Base-by-base conservation (phyloP, 2,329 filamentous ascomycete genomes). In the Hypomyces rosellus region DNA sequence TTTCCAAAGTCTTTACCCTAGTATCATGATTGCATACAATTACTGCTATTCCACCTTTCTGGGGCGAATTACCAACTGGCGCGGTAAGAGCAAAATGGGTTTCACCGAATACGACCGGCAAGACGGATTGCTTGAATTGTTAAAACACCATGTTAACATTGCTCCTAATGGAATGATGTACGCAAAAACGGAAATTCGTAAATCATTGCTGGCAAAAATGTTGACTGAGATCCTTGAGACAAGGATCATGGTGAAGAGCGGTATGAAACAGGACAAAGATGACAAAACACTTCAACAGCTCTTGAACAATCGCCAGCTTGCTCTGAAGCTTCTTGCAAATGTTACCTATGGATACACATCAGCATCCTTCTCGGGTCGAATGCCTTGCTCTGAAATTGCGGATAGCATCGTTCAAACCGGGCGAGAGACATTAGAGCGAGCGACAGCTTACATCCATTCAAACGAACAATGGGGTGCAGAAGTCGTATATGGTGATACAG, bases 1-100 rank as follows among this genome's bases (percentile, higher is more conserved):
- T 68, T 99, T 99, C 56, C 92, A 97, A 63, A 95, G 89, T 53
- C 72, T 99, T 44, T 99, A 99, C 58, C 93, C 93, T 0, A 96
- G 91, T 67, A 85, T 97, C 53, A 96, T 99, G 90, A 97, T 99
- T 63, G 93, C 93, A 0, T 97, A 99, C 73, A 99, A 99, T 62
- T 93, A 96, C 64, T 99, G 93, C 71, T 99, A 99, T 64, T 97
- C 93, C 0, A 99, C 93, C 0, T 99, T 91, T 59, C 76, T 97
- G 0, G 93, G 93, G 0, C 82, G 93, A 30, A 84, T 96, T 37
- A 81, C 84, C 25, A 82, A 84, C 59, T 96, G 92, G 92, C 82
- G 89, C n/a, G 91, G 90, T 2, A 83, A 80, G 30, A 91, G 89
- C 72, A 96, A 97, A 69, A 89, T 99, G 86, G 93, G 93, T 0